A percentile compares a stretch with the other conserved stretches of the same genome.
phyloP scores from a whole-genome alignment of 331 rosid species.

The Cydonia oblonga region DNA sequence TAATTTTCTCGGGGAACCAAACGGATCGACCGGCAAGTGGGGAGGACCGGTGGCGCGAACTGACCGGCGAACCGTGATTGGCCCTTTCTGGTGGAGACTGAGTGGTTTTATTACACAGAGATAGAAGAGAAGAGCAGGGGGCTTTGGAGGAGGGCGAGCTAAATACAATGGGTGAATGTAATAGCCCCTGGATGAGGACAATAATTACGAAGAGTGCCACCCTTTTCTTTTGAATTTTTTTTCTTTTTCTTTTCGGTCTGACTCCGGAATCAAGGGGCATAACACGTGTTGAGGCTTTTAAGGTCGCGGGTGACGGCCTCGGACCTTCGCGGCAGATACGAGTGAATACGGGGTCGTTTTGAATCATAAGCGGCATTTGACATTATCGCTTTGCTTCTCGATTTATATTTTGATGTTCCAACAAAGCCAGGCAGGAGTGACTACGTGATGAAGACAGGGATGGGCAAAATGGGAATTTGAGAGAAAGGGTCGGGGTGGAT shows the following conservation, averaged over 20 bases:
- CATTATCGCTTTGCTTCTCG: not conserved
- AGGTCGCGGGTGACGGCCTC: not conserved
- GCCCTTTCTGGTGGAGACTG: not conserved
- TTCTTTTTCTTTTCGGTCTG: not conserved
- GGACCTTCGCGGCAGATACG: not conserved
- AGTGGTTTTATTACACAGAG: not conserved
- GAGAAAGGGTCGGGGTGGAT: not conserved
- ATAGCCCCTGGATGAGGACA: not conserved
- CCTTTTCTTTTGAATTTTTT: not conserved
- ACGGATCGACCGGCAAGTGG: not conserved
- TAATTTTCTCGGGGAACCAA: not conserved
- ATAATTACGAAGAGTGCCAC: constrained; percentile 24
- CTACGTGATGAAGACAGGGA: not conserved
- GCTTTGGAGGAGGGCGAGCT: constrained; percentile 2
- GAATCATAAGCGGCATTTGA: not conserved
- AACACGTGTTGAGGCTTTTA: constrained; percentile 35
- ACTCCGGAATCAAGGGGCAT: constrained; percentile 30
- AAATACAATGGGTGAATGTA: constrained; percentile 9
- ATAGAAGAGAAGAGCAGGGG: not conserved
- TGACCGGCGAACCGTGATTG: not conserved
- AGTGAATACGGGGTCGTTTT: constrained; percentile 9
- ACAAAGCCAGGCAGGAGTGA: not conserved
- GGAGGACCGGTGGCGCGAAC: not conserved
- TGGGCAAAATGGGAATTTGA: constrained; percentile 2
- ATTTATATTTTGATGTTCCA: not conserved